Evolutionary conservation across 164 flowering plant genomes (phyloP).

Genomic region (Vitis vinifera): ASM3070453v1 NC_081808.1:3634001-3634500

Average conservation of each 20-base stretch:
- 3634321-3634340: neutral
- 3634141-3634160: conserved; percentile 72
- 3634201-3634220: conserved; percentile 81
- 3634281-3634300: conserved; percentile 83
- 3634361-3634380: neutral
- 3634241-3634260: conserved; percentile 86
- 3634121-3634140: neutral
- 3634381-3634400: neutral
- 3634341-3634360: neutral
- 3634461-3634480: too few species aligned
- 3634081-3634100: neutral
- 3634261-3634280: conserved; percentile 96
- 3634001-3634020: neutral
- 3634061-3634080: neutral
- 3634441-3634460: too few species aligned
- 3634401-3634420: neutral
- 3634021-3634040: neutral
- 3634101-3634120: neutral
- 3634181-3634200: conserved; percentile 96
- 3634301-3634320: neutral
- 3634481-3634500: neutral
- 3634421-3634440: too few species aligned
- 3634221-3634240: conserved; percentile 66
- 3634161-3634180: conserved; percentile 90
- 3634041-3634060: neutral